Evolutionary conservation across 169 alveolate genomes (phyloP), one percentile per base, ranked within the genome.

Genomic region (Cryptosporidium sp.): DNA sequence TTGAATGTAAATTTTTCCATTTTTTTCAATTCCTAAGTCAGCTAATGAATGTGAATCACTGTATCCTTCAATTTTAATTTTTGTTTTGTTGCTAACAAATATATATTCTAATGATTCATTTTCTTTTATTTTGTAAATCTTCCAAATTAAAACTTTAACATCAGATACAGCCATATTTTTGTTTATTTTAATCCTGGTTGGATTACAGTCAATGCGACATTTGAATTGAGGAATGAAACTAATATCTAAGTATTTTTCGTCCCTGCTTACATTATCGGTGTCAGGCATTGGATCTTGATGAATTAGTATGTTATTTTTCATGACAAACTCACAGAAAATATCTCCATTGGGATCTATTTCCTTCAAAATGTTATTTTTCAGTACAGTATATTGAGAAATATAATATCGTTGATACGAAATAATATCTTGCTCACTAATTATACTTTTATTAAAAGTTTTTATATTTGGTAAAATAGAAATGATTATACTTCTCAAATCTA

Each of bases 331-430:
- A 35, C 59, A 45, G 1, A 80, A 50, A 16, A 80, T 80, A 26
- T 80, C 74, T 23, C 75, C 67, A 26, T 62, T 62, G 4, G 89
- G 89, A 23, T 80, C 89, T 10, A 80, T 26, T 0, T 62, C 67
- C 39, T 31, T 39, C 39, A 80, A 62, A 14, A 31, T 9, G 7
- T 26, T 16, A 48, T 80, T 59, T 58, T 23, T 80, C 2, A 26
- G 29, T 41, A 59, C 69, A 12, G 74, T 29, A 65, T 59, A 59
- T 80, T 62, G 75, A n/a, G 61, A 80, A 31, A 80, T 80, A 45
- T 62, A 80, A 80, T 80, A 80, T 5, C 89, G 89, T 23, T 65
- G 73, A n/a, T 52, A 80, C 7, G 89, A 80, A 43, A 45, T 31
- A 26, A 80, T 59, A 35, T 80, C 89, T 55, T 58, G 45, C 26